Base-by-base conservation (phyloP, 2,329 filamentous ascomycete genomes). In the Diaporthe humulicola region DNA sequence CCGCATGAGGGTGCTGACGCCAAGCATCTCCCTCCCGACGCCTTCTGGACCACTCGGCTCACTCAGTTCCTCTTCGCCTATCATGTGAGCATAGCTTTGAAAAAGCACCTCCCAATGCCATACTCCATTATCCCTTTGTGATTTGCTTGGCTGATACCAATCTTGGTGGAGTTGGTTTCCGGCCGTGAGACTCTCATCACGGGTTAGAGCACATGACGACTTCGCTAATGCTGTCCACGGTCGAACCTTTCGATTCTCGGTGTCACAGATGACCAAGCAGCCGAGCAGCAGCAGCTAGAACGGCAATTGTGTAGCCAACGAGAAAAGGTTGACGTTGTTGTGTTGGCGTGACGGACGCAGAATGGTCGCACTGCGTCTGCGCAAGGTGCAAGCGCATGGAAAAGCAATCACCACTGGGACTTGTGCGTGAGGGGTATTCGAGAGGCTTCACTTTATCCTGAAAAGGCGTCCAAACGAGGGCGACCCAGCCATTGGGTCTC, bases 341-440 rank as follows among this genome's bases (percentile, higher is more conserved):
- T 58, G 22, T 12, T 19, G 28, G 9, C 28, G 10, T 40, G 67
- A 38, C 42, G 45, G 36, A 9, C 33, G 38, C 54, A n/a, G 52
- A 17, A 56, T 42, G 71, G 74, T 76, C n/a, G 60, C 72, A 76
- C 74, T 64, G 72, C 74, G 8, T 69, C 22, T 56, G 36, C 28
- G 19, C 45, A 38, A 25, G 33, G 6, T n/a, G n/a, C 28, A 25
- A 22, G 36, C 33, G 25, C 7, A 22, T 48, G 66, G 15, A 45
- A 36, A 70, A 56, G 28, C 58, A 61, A 61, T 28, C 45, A 50
- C 45, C 3, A 14, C n/a, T 57, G 56, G 25, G 25, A 50, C 22
- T 33, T 38, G 25, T n/a, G 6, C 5, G 30, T 52, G 48, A 36
- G 40, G 45, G 38, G 66, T 40, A 36, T 33, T n/a, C 17, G 33